Base-by-base conservation (phyloP, 305 asterid species). In the Fraxinus baroniana region DNA sequence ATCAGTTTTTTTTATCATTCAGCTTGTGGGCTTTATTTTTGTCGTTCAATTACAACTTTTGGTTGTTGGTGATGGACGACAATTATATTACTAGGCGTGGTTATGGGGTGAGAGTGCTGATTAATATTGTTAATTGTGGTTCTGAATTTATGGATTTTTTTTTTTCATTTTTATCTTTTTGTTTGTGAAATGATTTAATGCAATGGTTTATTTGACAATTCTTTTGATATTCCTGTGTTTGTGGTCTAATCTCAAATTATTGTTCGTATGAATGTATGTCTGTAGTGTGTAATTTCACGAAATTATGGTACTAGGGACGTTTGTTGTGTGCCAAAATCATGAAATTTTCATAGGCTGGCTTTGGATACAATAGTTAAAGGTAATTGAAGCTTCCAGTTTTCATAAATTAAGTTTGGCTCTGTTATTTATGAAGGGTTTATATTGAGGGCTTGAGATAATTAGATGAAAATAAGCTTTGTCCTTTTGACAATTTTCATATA, bases 91-190 rank as follows among this genome's bases (percentile, higher is more conserved):
- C 1, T 35, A 35, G 39, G 39, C 39, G 39, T 35, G 39, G 39
- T 35, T 35, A 86, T 79, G 89, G 81, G 95, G 97, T 90, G 83
- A 86, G 93, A 37, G 76, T 33, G 22, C 77, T 20, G 37, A 68
- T 74, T 86, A 72, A 35, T 5, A 35, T 35, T 35, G 8, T 35
- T 35, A 35, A 35, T 35, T 35, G 39, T 35, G 39, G 39, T 35
- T 35, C 39, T 35, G 39, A 35, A 35, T 35, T 5, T 35, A 35
- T 35, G 39, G 39, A 35, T 35, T 35, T 35, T 35, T 35, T 33
- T 35, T 35, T 35, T 35, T 5, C 8, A 35, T 35, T 35, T 35
- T 35, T 35, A 18, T 64, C 60, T 52, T 32, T 73, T 8, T n/a
- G 62, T 18, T 76, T 28, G 79, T 66, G 36, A 78, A 39, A 74